Base-by-base conservation (phyloP, 2,329 filamentous ascomycete species). In the Alternaria alternata region DNA sequence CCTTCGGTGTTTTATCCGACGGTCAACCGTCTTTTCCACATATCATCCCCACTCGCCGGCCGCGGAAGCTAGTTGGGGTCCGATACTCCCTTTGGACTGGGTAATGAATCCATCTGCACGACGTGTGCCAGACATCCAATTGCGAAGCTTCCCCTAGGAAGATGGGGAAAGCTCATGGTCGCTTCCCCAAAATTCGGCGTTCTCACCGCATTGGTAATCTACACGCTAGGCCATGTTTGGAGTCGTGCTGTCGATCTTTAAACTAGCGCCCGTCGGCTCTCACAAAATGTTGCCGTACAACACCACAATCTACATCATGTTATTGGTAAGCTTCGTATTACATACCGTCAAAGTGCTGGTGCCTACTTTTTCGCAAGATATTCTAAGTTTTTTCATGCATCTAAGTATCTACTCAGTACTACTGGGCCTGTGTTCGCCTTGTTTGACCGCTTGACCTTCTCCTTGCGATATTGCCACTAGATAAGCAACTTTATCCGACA, bases 11-110 rank as follows among this genome's bases (percentile, higher is more conserved):
- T 62, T 53, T 61, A 51, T 52, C 61, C 61, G 61, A 63, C 58
- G 54, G 58, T 44, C 32, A 57, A 51, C 54, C 30, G 39, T 39
- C 16, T 47, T 20, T 20, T 28, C 36, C 32, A 41, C 42, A 38
- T 24, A 63, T 32, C 26, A 16, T 53, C 55, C 47, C 57, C 63
- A 54, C 44, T 41, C 64, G 44, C 63, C 66, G 68, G 66, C 65
- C 65, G 68, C 66, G 68, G 68, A 70, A 43, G 34, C 68, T 69
- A 70, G 54, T 57, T 52, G 5, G 24, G 22, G 47, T 51, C 8
- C 49, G 54, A 44, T 38, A 7, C 22, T 49, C n/a, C 39, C 12
- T 47, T 34, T 5, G 30, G 43, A n/a, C 18, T 52, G 39, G 39
- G 12, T 28, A 34, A 28, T 30, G 20, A 14, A 20, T 52, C 38